Base-by-base conservation (phyloP, 352 stramenopile genomes). In the Phytophthora tentaculata region DNA sequence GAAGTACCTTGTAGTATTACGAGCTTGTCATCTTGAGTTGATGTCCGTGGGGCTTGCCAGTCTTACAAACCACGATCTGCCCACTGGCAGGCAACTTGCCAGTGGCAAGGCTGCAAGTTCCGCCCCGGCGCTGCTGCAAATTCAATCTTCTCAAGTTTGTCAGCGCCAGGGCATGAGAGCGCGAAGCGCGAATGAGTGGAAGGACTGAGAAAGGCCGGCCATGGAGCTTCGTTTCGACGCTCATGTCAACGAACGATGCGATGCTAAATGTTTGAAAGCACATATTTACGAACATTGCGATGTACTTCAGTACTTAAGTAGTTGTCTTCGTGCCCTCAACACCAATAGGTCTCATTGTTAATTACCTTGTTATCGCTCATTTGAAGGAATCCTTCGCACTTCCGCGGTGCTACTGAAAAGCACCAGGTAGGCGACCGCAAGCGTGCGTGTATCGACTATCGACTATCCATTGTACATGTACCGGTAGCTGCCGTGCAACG, bases 401-500 rank as follows among this genome's bases (percentile, higher is more conserved):
- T 50, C 41, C 32, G 37, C 19, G 20, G 45, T 3, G 44, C 44
- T 8, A 7, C 19, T 28, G 14, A 39, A 20, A 52, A 45, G 23
- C 54, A 55, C 32, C 19, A 69, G 20, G n/a, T n/a, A 7, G 48
- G 39, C 39, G 48, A 28, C 37, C 29, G 39, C 44, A 44, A 61
- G 29, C 53, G 60, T 64, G 65, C 59, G 56, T 44, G 17, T n/a
- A n/a, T n/a, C n/a, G n/a, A n/a, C n/a, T n/a, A n/a, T n/a, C 14
- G 60, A 41, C 66, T 69, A 65, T 73, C 65, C 65, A 61, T 24
- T 32, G n/a, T n/a, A n/a, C n/a, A n/a, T n/a, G n/a, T n/a, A n/a
- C n/a, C n/a, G 28, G 5, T 52, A 48, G 52, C 41, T 51, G 44
- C 53, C n/a, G 17, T 24, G 23, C 52, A 22, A 19, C 35, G 14